A percentile compares a stretch with the other conserved stretches of the same genome.
Conservation (phyloP, 1,284 basidiomycete genomes). For the Melampsora larici-populina region DNA sequence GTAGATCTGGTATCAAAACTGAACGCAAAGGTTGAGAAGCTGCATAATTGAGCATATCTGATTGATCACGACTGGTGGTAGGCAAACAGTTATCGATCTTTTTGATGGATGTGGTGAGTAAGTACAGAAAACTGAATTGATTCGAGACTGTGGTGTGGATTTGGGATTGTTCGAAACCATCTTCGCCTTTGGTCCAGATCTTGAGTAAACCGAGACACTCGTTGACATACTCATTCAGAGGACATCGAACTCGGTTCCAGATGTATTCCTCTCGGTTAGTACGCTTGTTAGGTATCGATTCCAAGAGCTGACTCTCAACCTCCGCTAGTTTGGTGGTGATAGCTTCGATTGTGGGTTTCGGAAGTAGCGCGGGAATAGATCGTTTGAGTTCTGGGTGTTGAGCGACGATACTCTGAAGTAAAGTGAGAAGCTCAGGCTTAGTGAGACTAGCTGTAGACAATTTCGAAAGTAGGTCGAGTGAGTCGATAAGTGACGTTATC, state of each 20-base stretch:
- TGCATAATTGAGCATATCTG: slow-evolving; percentile 11
- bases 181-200: neutral
- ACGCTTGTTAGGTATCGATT: slow-evolving; percentile 23
- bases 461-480: neutral
- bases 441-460: slow-evolving; percentile 19
- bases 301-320: slow-evolving; percentile 20
- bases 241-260: slow-evolving; percentile 34
- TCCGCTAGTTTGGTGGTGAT: slow-evolving; percentile 2
- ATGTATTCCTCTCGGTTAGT: slow-evolving; percentile 37
- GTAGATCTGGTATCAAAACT: slow-evolving; percentile 27
- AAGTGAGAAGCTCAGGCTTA: slow-evolving; percentile 26
- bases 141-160: slow-evolving; percentile 23
- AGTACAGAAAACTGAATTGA: slow-evolving; percentile 19
- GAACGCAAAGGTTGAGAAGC: slow-evolving; percentile 30
- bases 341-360: slow-evolving; percentile 25
- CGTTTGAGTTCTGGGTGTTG: slow-evolving; percentile 34
- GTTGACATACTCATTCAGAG: slow-evolving; percentile 32
- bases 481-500: neutral
- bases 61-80: slow-evolving; percentile 5
- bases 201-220: slow-evolving; percentile 26
- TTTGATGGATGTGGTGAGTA: slow-evolving; percentile 20
- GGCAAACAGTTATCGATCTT: slow-evolving; percentile 21
- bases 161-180: slow-evolving; percentile 12
- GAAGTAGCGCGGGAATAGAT: slow-evolving; percentile 24
- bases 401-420: slow-evolving; percentile 14